Base-by-base conservation (phyloP, 805 yeast species). In the Ogataea zsoltii region DNA sequence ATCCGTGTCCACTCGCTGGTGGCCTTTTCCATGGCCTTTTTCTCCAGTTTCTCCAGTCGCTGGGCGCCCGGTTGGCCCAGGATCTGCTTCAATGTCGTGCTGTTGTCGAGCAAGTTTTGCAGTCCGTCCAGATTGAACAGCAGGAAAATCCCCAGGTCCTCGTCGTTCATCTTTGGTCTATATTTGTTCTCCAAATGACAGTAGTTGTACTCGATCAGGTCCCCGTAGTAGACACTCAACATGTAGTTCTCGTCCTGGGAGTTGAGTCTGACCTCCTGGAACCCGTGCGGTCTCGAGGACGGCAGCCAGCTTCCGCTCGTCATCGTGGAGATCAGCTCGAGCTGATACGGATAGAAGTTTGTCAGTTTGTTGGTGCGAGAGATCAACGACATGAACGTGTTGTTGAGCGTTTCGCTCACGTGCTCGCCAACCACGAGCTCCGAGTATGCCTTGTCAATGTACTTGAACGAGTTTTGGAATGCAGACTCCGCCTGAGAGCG, bases 1-100 rank as follows among this genome's bases (percentile, higher is more conserved):
- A 87, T 81, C 46, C 75, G 75, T 52, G 85, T 85, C 98, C 98
- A 92, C 53, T 79, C 85, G 39, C 69, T 77, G 45, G 89, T 74
- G 60, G 89, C 87, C 55, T 81, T 69, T 56, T 83, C 85, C 56
- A 86, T 66, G 37, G 84, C 88, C 50, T 91, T 71, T 60, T 86
- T 89, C 57, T 83, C 82, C 54, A 94, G 65, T 54, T 80, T 79
- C 37, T 77, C 84, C 5, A 87, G 58, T 44, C 97, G 70, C 39
- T 77, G 82, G 14, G 70, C 64, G 0, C 96, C 95, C 1, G 69
- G 59, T 14, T 69, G 61, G 0, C 87, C 87, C 35, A 89, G 63
- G 11, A 83, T 71, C 33, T 68, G 71, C 46, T 70, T 72, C 15
- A 87, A 55, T 7, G 41, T 19, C 0, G 56, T 46, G 33, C 77